Evolutionary conservation across 228 moss, liverwort and hornwort species (phyloP), one percentile per base, ranked within the genome.

Genomic region (Sphagnum magellanicum): DNA sequence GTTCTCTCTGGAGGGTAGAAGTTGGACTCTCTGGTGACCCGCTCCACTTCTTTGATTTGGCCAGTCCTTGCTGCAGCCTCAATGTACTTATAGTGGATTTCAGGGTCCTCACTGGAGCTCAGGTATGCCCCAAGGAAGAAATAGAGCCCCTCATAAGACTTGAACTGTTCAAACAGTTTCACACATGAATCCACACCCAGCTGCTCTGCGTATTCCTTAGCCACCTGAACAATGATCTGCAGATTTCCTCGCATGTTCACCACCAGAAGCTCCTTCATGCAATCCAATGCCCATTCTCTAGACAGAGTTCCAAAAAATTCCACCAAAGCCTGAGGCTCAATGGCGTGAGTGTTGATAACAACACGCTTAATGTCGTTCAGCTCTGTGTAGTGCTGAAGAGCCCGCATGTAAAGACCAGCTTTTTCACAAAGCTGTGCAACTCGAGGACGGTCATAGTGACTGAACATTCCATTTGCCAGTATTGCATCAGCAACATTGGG

Each of bases 81-180:
- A 60, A 98, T 92, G 66, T 98, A 98, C 86, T 98, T 98, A 70
- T 87, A 98, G 72, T 98, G 98, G 71, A 98, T 94, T 75, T 94
- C 98, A 52, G 98, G 98, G 60, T 98, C 94, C 92, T 98, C 98
- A 77, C 98, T 98, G 87, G 89, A 78, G 79, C 89, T 96, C 70
- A 96, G 69, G 61, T 87, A 86, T 49, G 85, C 81, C 6, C 85
- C 85, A 65, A 86, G 85, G 81, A 86, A 86, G 72, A 92, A 93
- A 76, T 97, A 93, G 47, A 97, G 74, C 10, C 93, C 97, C 73
- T 97, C 97, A 46, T 85, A 93, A 10, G 91, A 97, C 72, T 91
- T 97, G 65, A 91, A 93, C 73, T 75, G 89, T 79, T 97, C 89
- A 53, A 90, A 91, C 67, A 97, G 75, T 78, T 93, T 91, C 57